Conservation (phyloP, 179 eudicot species). For the Spinacia oleracea region DNA sequence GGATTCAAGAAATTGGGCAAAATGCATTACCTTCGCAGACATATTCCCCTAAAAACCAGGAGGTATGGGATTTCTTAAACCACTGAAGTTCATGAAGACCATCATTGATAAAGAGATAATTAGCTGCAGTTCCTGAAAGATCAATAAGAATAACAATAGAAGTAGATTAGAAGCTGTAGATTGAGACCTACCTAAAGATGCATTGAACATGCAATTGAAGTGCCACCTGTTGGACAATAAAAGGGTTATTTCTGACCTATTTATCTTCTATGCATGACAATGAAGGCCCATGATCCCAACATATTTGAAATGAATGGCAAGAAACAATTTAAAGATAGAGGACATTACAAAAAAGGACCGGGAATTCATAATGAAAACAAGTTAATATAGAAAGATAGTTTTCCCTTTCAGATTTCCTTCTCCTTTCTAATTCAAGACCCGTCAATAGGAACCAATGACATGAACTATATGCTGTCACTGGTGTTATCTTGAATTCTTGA, state of each 20-base stretch:
- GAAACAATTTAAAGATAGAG: background rate
- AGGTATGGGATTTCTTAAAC: constrained; percentile 80
- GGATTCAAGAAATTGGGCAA: background rate
- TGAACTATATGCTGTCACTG: background rate
- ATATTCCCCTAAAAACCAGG: constrained; percentile 95
- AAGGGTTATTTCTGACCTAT: background rate
- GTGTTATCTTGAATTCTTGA: background rate
- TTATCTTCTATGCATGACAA: background rate
- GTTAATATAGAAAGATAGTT: background rate
- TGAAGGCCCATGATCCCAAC: background rate
- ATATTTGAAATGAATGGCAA: background rate
- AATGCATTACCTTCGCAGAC: constrained; percentile 76
- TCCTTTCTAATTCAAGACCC: background rate
- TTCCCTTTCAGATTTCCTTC: background rate
- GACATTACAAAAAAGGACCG: background rate
- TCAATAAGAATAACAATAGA: background rate
- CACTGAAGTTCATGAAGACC: constrained; percentile 82
- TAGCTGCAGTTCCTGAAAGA: constrained; percentile 50
- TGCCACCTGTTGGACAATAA: background rate
- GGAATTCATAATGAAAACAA: background rate
- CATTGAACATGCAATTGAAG: background rate
- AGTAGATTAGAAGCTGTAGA: background rate
- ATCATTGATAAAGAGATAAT: constrained; percentile 57
- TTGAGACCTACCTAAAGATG: background rate
- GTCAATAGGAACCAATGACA: background rate